Evolutionary conservation across 1,139 yeast genomes (phyloP).

Genomic region (Geotrichum reessii): DNA sequence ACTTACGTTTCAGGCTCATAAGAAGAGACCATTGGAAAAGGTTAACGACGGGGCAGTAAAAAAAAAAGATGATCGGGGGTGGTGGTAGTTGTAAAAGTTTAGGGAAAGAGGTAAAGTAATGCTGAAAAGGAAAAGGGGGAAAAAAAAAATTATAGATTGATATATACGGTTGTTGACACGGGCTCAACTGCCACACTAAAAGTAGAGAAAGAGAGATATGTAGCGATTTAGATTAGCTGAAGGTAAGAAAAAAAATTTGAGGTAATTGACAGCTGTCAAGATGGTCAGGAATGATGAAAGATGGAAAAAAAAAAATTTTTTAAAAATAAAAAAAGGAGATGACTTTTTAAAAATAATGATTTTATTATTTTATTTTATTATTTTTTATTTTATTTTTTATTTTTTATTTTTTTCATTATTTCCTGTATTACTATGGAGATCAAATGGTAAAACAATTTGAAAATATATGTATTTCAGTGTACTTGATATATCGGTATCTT

Average conservation of each 20-base stretch:
- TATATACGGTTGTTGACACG: neutral
- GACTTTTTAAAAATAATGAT: neutral
- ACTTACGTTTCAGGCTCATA: slow-evolving; percentile 19
- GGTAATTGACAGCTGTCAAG: neutral
- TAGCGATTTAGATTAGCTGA: neutral
- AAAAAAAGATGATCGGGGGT: neutral
- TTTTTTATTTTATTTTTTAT: too few relatives aligned
- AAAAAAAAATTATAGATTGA: neutral
- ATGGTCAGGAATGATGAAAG: neutral
- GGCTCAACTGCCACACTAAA: neutral
- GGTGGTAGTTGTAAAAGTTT: neutral
- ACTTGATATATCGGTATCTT: too few relatives aligned
- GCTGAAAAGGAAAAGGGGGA: neutral
- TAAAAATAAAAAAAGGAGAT: neutral
- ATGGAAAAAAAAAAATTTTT: slow-evolving; percentile 2
- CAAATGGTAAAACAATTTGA: neutral
- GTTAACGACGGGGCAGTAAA: neutral
- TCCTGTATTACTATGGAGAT: too few relatives aligned
- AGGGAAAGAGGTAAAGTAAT: neutral
- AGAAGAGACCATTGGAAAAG: slow-evolving; percentile 16
- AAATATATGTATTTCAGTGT: too few relatives aligned
- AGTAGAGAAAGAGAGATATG: neutral
- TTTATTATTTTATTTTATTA: neutral
- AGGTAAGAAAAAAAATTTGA: neutral
- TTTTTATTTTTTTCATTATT: too few relatives aligned